A percentile compares a stretch with the other conserved stretches of the same genome.
phyloP scores from a whole-genome alignment of 83 land plant genomes.

The Picea mariana region DNA sequence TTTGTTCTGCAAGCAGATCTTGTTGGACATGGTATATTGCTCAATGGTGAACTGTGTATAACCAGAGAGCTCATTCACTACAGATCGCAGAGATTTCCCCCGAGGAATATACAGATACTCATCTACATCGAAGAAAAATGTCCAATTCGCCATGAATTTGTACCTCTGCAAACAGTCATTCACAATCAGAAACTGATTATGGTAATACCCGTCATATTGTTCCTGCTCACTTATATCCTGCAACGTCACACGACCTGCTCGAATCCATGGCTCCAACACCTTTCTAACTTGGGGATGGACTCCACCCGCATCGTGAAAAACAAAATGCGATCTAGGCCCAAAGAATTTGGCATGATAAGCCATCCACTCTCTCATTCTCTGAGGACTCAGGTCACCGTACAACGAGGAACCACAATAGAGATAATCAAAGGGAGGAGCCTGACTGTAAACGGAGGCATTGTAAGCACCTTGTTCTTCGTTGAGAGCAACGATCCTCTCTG shows the following conservation, averaged over 20 bases:
- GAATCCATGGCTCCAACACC: too few species aligned
- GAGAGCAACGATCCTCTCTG: constrained; percentile 26
- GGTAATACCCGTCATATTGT: neutral
- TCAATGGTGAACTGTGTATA: too few species aligned
- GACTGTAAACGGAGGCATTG: neutral
- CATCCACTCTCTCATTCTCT: too few species aligned
- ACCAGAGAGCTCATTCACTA: neutral
- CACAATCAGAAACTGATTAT: constrained; percentile 78
- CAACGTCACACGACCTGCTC: too few species aligned
- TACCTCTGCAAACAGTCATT: constrained; percentile 51
- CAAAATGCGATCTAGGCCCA: too few species aligned
- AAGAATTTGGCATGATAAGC: too few species aligned
- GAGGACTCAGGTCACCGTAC: constrained; percentile 32
- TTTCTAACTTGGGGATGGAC: too few species aligned
- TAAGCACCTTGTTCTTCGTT: constrained; percentile 41
- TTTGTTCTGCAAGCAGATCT: too few species aligned
- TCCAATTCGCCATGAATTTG: too few species aligned
- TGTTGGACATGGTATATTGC: too few species aligned
- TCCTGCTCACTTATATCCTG: too few species aligned
- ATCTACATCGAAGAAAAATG: neutral
- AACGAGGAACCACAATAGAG: constrained; percentile 75
- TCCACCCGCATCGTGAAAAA: too few species aligned
- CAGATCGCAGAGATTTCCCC: constrained; percentile 13
- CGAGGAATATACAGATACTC: constrained; percentile 61
- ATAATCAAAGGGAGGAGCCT: constrained; percentile 18